Conservation (phyloP, 768 basidiomycete genomes). For the Floccularia luteovirens region DNA sequence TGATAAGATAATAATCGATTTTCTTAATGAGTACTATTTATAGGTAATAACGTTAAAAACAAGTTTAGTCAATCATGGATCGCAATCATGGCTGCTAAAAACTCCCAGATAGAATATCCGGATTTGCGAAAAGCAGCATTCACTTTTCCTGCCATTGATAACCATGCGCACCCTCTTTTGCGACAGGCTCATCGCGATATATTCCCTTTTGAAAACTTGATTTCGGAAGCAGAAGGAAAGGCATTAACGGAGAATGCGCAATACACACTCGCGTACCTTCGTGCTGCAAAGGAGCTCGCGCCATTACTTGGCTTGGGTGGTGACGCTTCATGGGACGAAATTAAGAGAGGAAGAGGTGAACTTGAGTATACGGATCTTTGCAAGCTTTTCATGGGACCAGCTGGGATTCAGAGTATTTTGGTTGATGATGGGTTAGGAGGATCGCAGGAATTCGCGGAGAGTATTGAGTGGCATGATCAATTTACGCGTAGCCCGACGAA, state of each 20-base stretch:
- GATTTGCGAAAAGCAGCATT: conserved; percentile 21
- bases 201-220: conserved; percentile 54
- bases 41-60: too few relatives aligned
- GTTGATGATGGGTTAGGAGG: conserved; percentile 68
- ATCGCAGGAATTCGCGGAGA: conserved; percentile 35
- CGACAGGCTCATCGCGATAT: conserved; percentile 30
- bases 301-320: conserved; percentile 37
- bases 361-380: conserved; percentile 54
- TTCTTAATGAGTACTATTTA: too few relatives aligned
- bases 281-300: conserved; percentile 49
- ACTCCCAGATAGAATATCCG: conserved; percentile 10
- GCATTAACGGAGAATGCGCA: conserved; percentile 42
- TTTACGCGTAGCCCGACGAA: conserved; percentile 46
- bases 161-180: conserved; percentile 73
- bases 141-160: conserved; percentile 57
- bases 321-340: conserved; percentile 44
- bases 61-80: too few relatives aligned
- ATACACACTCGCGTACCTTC: conserved; percentile 50
- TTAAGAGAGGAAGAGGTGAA: conserved; percentile 38
- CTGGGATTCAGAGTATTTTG: conserved; percentile 60
- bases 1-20: conserved; percentile 12
- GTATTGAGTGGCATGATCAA: conserved; percentile 53
- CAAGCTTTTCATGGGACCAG: conserved; percentile 38
- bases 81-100: too few relatives aligned
- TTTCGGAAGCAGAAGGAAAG: conserved; percentile 55